Base-by-base conservation (phyloP, 345 rosid species). In the Acer campestre region DNA sequence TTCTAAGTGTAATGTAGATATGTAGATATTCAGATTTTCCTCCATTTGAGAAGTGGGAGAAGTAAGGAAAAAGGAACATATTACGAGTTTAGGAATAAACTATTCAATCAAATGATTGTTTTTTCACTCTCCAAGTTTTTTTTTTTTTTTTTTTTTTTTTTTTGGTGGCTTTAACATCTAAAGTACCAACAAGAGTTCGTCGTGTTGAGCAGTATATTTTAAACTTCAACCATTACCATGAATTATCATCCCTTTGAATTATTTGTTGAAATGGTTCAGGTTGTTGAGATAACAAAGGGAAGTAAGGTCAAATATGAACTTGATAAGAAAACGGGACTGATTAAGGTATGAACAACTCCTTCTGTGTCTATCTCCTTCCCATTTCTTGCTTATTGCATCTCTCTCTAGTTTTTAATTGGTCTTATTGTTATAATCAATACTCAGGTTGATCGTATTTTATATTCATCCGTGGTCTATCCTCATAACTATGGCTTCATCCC, bases 401-500 rank as follows among this genome's bases (percentile, higher is more conserved):
- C 61, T 67, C 27, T 44, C 58, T 69, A 29, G 48, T 55, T 81
- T 61, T 61, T 68, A 6, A 72, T 78, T 78, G 38, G 35, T 78
- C 79, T 66, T 16, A 67, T 74, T 75, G 64, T 73, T 61, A 29
- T 29, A 53, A 61, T 71, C 20, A 70, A 20, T 81, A 42, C 61
- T 80, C 76, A 93, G 98, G 98, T 95, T 61, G 98, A 95, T 74
- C 86, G 99, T 12, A 49, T 95, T 66, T 80, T 95, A 68, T 95
- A 93, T 82, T 95, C 99, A 5, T 95, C 99, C 0, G 98, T 95
- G 75, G 99, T 95, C n/a, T 95, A 95, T 81, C 99, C 99, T 55
- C 99, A 95, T 77, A 95, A 95, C 90, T 95, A 95, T n/a, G 99
- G 99, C 56, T 95, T 95, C 85, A 88, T 93, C 73, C 98, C 99